Evolutionary conservation across 1,284 basidiomycete genomes (phyloP).

Genomic region (Fomitopsis schrenkii): DNA sequence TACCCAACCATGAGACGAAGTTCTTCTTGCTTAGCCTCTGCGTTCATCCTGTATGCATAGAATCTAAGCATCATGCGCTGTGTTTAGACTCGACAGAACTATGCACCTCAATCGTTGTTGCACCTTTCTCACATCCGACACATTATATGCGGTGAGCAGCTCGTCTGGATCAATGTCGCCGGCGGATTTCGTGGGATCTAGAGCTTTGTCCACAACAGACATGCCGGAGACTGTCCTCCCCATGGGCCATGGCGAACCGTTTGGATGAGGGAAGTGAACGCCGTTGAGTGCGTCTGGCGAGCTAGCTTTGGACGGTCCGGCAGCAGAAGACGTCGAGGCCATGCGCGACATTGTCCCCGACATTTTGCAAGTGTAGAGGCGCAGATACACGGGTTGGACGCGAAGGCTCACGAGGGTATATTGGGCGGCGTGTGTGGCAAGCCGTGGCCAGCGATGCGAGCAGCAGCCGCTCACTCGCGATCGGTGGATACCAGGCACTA

Average conservation of each 20-base stretch:
- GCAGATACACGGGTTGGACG: not conserved
- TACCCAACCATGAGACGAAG: slow-evolving; percentile 94
- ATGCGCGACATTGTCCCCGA: not conserved
- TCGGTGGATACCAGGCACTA: not conserved
- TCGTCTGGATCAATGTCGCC: slow-evolving; percentile 69
- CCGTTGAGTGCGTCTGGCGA: not conserved
- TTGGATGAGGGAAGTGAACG: not conserved
- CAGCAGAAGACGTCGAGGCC: slow-evolving; percentile 1
- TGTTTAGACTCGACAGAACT: not conserved
- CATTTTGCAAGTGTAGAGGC: not conserved
- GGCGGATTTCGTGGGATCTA: slow-evolving; percentile 12
- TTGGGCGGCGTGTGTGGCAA: not conserved
- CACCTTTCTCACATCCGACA: slow-evolving; percentile 70
- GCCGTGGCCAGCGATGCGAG: not conserved
- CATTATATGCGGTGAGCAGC: slow-evolving; percentile 69
- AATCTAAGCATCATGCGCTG: not conserved
- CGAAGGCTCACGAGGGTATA: not conserved
- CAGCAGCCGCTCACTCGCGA: not conserved
- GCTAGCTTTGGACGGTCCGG: not conserved
- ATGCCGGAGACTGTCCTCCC: slow-evolving; percentile 19
- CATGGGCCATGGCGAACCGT: slow-evolving; percentile 5
- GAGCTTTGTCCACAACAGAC: slow-evolving; percentile 12
- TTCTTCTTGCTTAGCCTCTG: slow-evolving; percentile 88
- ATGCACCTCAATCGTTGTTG: slow-evolving; percentile 69
- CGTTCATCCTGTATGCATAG: slow-evolving; percentile 58